Base-by-base conservation (phyloP, 192 early-diverging fungal genomes). In the Obelidium mucronatum region DNA sequence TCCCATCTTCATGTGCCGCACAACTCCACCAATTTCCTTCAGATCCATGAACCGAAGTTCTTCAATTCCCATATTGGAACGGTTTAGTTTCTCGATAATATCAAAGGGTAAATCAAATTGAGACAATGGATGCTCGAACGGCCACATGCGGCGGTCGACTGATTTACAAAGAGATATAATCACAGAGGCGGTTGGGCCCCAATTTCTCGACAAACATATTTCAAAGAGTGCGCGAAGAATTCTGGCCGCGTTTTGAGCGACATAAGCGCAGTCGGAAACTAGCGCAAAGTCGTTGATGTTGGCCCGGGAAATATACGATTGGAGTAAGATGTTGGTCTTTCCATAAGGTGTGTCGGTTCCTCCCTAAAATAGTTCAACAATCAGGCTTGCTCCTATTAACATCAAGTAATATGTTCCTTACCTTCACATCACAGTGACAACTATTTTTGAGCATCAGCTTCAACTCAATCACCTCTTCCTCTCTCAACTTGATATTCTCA, bases 151-250 rank as follows among this genome's bases (percentile, higher is more conserved):
- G 61, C 89, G 87, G 69, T 98, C 96, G 4, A 98, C 88, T 5
- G 92, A 88, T 78, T 95, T 94, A 75, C 92, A 93, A 42, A 98
- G 86, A n/a, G 90, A 89, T 33, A 96, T 85, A 26, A 97, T 87
- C 2, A 91, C 91, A 22, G 85, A 79, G 0, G 95, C 89, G 0
- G 90, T 87, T 3, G 95, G 93, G 1, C 94, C 95, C 96, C 95
- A 98, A 72, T 91, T 92, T 36, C 98, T 86, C 70, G 92, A 92
- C 30, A 98, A 60, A 0, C 96, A 93, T 76, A 98, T 94, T 77
- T 99, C 95, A 80, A 99, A 99, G 56, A 99, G 78, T 2, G 98
- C 97, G 2, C 98, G 89, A 31, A 97, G 83, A 48, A 99, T 94
- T 74, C 98, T 93, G 1, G 90, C 92, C 1, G 94, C 91, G 77